These are phyloP conservation scores for Lotus japonicus DNA, from an alignment of 306 rosid genomes.

Conservation along the genomic window DNA sequence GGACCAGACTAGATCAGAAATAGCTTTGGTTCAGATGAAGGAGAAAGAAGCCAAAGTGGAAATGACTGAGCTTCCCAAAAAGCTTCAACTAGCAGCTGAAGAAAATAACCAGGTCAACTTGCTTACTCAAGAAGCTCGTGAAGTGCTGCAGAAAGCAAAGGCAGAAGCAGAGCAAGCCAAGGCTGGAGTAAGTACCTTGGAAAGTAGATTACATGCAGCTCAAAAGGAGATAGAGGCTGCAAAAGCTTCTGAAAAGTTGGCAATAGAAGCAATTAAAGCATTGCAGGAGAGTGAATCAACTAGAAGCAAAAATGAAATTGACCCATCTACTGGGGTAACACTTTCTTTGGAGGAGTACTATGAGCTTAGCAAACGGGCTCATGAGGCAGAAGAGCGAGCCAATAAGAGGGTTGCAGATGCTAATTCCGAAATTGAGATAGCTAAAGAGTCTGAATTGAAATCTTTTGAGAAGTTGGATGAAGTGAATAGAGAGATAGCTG, in stretches of 20 bases:
- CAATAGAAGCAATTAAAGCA: slow-evolving; percentile 91
- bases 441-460: slow-evolving; percentile 74
- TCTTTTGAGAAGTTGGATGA: slow-evolving; percentile 77
- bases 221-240: slow-evolving; percentile 96
- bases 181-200: slow-evolving; percentile 86
- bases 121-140: slow-evolving; percentile 57
- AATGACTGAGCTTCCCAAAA: slow-evolving; percentile 71
- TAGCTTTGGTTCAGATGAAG: slow-evolving; percentile 84
- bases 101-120: slow-evolving; percentile 82
- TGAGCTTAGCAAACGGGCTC: slow-evolving; percentile 88
- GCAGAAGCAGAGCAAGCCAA: slow-evolving; percentile 92
- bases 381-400: slow-evolving; percentile 92
- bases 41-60: slow-evolving; percentile 85
- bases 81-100: slow-evolving; percentile 71
- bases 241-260: slow-evolving; percentile 84
- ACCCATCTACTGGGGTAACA: slow-evolving; percentile 62
- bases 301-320: slow-evolving; percentile 37
- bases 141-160: slow-evolving; percentile 64
- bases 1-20: slow-evolving; percentile 74
- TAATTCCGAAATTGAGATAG: slow-evolving; percentile 63
- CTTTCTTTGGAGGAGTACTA: slow-evolving; percentile 89
- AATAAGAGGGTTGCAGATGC: slow-evolving; percentile 70
- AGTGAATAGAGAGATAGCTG: slow-evolving; percentile 65
- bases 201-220: slow-evolving; percentile 84
- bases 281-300: slow-evolving; percentile 82